These are phyloP conservation scores for Arachnopeziza araneosa DNA, from an alignment of 2,329 filamentous ascomycete genomes.

Conservation along the genomic window DNA sequence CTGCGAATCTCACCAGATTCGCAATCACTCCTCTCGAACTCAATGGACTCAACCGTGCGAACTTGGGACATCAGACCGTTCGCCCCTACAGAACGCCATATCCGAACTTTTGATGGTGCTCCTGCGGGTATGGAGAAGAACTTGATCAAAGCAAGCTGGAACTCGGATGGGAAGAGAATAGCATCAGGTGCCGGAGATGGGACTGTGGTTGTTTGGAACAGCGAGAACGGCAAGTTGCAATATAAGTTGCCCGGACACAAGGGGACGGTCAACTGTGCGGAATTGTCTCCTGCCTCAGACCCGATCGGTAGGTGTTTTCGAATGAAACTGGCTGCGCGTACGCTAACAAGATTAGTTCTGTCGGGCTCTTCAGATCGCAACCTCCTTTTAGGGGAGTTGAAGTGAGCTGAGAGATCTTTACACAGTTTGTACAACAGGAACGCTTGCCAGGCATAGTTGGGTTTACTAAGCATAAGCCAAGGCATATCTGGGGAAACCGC, in stretches of 20 bases:
- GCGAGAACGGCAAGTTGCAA: conserved; percentile 77
- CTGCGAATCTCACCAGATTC: conserved; percentile 89
- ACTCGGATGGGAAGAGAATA: conserved; percentile 76
- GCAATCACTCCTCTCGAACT: conserved; percentile 83
- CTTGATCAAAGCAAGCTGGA: conserved; percentile 85
- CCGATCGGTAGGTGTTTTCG: conserved; percentile 68
- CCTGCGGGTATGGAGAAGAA: conserved; percentile 86
- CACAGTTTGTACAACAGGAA: neutral
- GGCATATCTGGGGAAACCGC: neutral
- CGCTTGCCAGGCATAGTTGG: neutral
- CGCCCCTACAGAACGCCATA: conserved; percentile 77
- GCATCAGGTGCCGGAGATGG: conserved; percentile 86
- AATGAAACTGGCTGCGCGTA: neutral
- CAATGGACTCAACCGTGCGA: conserved; percentile 87
- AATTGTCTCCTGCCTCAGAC: conserved; percentile 79
- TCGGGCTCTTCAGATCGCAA: conserved; percentile 87
- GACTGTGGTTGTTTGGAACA: conserved; percentile 87
- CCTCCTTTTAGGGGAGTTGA: conserved; percentile 75
- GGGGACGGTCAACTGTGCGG: conserved; percentile 89
- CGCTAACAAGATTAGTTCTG: conserved; percentile 53
- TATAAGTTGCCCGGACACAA: conserved; percentile 96
- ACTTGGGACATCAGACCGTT: conserved; percentile 98
- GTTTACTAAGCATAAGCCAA: neutral
- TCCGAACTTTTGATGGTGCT: conserved; percentile 90
- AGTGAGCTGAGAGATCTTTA: conserved; percentile 39